Base-by-base conservation (phyloP, 345 rosid genomes). In the Syzygium oleosum region DNA sequence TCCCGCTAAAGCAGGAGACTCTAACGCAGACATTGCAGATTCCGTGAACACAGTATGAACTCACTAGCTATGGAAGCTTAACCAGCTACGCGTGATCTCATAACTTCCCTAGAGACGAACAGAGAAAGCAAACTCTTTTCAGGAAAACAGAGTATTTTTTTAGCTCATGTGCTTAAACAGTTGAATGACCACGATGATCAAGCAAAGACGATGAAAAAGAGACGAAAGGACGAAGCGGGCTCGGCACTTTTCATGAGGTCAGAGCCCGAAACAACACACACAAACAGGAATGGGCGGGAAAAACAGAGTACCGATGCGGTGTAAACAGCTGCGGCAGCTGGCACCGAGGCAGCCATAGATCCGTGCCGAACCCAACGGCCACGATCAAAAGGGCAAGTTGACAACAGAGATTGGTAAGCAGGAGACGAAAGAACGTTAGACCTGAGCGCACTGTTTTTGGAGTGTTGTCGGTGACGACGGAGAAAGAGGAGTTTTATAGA, bases 371-470 rank as follows among this genome's bases (percentile, higher is more conserved):
- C 38, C 4, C 49, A 19, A 73, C 49, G 25, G 80, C 46, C 38
- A 0, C 80, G 49, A 73, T 34, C 25, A 0, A 34, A 19, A 73
- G 80, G 25, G 61, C 0, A 73, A 34, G 80, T 1, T 11, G 29
- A 11, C 7, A 19, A 19, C 59, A 8, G 21, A 9, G 6, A 2
- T 31, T 34, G 34, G 79, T 23, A 0, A 0, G 46, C 17, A 34
- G 79, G 31, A 34, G 79, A 34, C 46, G 13, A 34, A 68, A 61
- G 73, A 15, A 27, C 17, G 73, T 61, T 31, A 11, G 31, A 31
- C 43, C 31, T 16, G 79, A 8, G 79, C 12, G 79, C 0, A 8
- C 43, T 68, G 43, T 31, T 68, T 31, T 68, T 31, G 79, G 46
- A 65, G 78, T 2, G 6, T 31, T 16, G 79, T 34, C 12, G 13